Evolutionary conservation across 108 stramenopile species (phyloP), one percentile per base, ranked within the genome.

Genomic region (Bacterosira constricta): DNA sequence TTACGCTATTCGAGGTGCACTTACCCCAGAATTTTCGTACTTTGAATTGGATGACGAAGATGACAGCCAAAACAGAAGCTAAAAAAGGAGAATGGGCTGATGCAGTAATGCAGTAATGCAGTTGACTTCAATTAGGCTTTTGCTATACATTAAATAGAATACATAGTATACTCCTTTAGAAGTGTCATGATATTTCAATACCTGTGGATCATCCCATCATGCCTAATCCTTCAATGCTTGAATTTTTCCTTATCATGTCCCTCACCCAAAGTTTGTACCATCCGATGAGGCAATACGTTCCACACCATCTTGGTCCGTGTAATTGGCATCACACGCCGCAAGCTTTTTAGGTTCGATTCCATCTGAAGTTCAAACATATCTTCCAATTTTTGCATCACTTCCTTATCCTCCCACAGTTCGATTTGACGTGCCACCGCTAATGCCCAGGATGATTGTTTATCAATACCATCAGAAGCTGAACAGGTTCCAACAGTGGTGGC

Each of bases 241-340:
- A 29, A 17, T 4, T 56, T 56, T 20, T 56, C 55, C n/a, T 56
- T 56, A 56, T 35, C 29, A 38, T 35, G 55, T 37, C 63, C 62
- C 55, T 73, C 55, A 18, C 63, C 54, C 46, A 82, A 58, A 17
- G 36, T 85, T 46, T 79, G 82, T 44, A 85, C 82, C 25, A 85
- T 66, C 25, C 85, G 81, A 66, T 90, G 90, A 4, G 84, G 83
- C 42, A 76, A 45, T 13, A 88, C 79, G 66, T 92, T 89, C 94
- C 94, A 96, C 7, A 91, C 89, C 94, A 96, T 92, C 79, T 87
- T 89, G 15, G 87, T 88, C 54, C 85, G 80, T 7, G 90, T 90
- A 62, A 96, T 71, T 11, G 94, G 94, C 80, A 93, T 74, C 53
- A 93, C 87, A 21, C 92, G 70, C 10, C 94, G 84, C 59, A 96